Evolutionary conservation across 2,329 filamentous ascomycete species (phyloP).

Genomic region (Taxawa tesnikishii): DNA sequence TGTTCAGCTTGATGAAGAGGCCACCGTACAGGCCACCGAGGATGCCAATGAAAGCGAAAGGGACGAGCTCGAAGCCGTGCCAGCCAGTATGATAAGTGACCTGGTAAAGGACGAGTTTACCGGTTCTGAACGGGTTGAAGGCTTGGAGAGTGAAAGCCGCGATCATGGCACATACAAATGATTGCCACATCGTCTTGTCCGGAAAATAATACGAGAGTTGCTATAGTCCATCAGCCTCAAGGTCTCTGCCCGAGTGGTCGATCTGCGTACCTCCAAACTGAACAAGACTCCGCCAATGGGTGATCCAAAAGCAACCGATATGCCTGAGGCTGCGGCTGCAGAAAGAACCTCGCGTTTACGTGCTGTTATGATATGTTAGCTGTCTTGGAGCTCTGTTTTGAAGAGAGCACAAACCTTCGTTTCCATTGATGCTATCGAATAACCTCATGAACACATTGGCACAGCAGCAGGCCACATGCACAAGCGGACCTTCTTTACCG

Average conservation of each 20-base stretch:
- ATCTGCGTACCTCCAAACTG: constrained; percentile 62
- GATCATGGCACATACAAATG: constrained; percentile 98
- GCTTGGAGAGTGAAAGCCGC: constrained; percentile 87
- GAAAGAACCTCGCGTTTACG: constrained; percentile 89
- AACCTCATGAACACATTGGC: constrained; percentile 89
- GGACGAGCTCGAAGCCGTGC: constrained; percentile 88
- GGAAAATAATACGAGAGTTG: constrained; percentile 96
- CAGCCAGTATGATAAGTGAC: constrained; percentile 84
- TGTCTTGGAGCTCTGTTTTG: background rate
- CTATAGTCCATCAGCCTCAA: constrained; percentile 28
- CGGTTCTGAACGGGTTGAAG: constrained; percentile 86
- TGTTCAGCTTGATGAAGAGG: constrained; percentile 89
- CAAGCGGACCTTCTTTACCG: constrained; percentile 87
- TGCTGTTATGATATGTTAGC: constrained; percentile 38
- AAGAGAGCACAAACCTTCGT: constrained; percentile 53
- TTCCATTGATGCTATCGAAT: constrained; percentile 67
- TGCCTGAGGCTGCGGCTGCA: constrained; percentile 81
- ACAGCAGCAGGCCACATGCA: constrained; percentile 94
- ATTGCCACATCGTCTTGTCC: constrained; percentile 99
- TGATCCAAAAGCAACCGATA: constrained; percentile 87
- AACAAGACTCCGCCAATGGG: constrained; percentile 92
- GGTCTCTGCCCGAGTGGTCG: background rate
- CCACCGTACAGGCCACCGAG: constrained; percentile 89
- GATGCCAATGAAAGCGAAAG: constrained; percentile 76
- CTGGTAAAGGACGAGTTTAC: constrained; percentile 91